Percentiles rank a stretch among this genome's conserved stretches.
phyloP scores from a whole-genome alignment of 225 moss, liverwort and hornwort species.

The Pleurozium schreberi region DNA sequence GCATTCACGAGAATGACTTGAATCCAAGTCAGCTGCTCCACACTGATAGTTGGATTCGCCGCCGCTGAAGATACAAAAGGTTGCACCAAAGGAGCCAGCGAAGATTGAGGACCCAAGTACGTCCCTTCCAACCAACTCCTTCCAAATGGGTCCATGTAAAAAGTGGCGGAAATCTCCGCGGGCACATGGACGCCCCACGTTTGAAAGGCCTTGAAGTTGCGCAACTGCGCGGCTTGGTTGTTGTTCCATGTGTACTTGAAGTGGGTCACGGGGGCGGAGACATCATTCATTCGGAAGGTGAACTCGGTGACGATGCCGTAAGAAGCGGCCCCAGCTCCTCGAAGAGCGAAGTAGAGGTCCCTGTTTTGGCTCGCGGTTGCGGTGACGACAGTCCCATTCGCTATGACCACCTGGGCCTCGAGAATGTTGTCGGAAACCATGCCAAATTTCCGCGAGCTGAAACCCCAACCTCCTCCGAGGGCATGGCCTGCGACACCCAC shows the following conservation, averaged over 20 bases:
- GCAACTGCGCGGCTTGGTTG: conserved; percentile 1
- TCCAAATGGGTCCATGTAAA: conserved; percentile 44
- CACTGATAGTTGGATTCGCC: background rate
- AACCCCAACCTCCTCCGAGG: conserved; percentile 68
- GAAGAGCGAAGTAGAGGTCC: conserved; percentile 37
- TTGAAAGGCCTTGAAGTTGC: conserved; percentile 51
- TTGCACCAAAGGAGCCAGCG: background rate
- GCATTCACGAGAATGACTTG: conserved; percentile 34
- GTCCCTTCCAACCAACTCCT: conserved; percentile 35
- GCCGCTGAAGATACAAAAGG: conserved; percentile 10
- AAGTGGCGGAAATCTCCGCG: conserved; percentile 42
- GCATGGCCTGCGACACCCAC: conserved; percentile 70
- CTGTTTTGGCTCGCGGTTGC: conserved; percentile 25
- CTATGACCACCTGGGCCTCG: conserved; percentile 25
- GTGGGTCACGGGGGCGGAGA: conserved; percentile 43
- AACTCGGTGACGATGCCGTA: conserved; percentile 70
- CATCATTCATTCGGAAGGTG: conserved; percentile 53
- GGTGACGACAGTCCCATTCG: conserved; percentile 35
- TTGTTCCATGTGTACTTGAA: conserved; percentile 37
- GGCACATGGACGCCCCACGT: conserved; percentile 27
- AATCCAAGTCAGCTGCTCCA: conserved; percentile 46
- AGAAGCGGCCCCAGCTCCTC: conserved; percentile 57
- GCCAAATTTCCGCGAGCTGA: conserved; percentile 47
- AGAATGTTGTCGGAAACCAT: conserved; percentile 47
- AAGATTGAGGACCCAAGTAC: conserved; percentile 22